These are phyloP conservation scores for Colletotrichum sansevieriae DNA, from an alignment of 2,329 filamentous ascomycete species.

Conservation along the genomic window DNA sequence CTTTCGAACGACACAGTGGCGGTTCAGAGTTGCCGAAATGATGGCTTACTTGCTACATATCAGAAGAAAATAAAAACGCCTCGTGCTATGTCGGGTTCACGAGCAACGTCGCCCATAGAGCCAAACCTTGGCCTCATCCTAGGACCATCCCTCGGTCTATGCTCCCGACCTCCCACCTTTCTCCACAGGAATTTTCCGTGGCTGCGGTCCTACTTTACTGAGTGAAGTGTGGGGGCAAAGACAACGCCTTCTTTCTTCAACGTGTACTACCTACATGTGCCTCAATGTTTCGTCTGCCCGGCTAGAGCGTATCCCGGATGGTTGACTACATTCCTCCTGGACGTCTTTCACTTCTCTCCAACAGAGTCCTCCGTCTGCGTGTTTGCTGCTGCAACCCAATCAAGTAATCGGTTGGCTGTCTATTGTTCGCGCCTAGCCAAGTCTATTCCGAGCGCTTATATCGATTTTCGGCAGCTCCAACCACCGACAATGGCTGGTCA, in stretches of 20 bases:
- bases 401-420: neutral
- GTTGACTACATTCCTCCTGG: conserved; percentile 7
- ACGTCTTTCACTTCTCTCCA: neutral
- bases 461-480: conserved; percentile 1
- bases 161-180: conserved; percentile 1
- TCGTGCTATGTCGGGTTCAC: conserved; percentile 5
- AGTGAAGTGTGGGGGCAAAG: neutral
- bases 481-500: neutral
- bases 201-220: conserved; percentile 1
- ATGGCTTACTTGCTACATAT: no score
- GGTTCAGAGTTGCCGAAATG: neutral
- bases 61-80: no score
- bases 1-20: neutral
- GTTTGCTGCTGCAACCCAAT: neutral
- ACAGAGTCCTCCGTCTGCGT: neutral
- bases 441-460: neutral
- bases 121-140: conserved; percentile 15
- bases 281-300: conserved; percentile 6
- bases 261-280: neutral
- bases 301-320: conserved; percentile 7
- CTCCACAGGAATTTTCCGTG: conserved; percentile 19
- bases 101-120: neutral
- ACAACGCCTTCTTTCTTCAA: conserved; percentile 32
- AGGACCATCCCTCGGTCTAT: conserved; percentile 10
- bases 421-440: neutral